A percentile compares a stretch with the other conserved stretches of the same genome.
Evolutionary conservation across 2,329 filamentous ascomycete species (phyloP).

Genomic region (Aaosphaeria pasadenensis): DNA sequence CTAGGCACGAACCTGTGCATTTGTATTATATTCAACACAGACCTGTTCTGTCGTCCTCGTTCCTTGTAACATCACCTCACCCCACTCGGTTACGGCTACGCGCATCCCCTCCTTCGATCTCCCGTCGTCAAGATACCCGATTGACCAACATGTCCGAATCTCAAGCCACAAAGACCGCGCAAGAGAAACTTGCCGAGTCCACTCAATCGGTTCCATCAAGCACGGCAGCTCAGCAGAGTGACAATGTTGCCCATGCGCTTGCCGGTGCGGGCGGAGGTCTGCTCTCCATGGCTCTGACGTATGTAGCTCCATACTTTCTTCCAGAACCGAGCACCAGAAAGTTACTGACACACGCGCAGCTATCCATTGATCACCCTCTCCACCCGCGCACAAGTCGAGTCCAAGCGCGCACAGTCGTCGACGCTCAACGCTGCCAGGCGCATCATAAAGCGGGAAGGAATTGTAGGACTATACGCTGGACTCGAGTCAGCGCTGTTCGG

Average conservation of each 20-base stretch:
- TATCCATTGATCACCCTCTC: constrained; percentile 97
- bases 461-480: constrained; percentile 85
- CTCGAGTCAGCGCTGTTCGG: constrained; percentile 93
- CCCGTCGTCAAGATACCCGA: constrained; percentile 1
- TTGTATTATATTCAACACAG: too few species aligned
- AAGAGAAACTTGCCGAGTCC: constrained; percentile 34
- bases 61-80: constrained; percentile 4
- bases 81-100: constrained; percentile 1
- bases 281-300: constrained; percentile 94
- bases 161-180: constrained; percentile 25
- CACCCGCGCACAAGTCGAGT: constrained; percentile 96
- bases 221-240: constrained; percentile 74
- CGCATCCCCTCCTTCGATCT: constrained; percentile 6
- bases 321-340: not conserved
- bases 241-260: constrained; percentile 94
- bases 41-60: not conserved
- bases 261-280: constrained; percentile 91
- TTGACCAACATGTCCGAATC: constrained; percentile 19
- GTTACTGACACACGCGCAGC: constrained; percentile 44
- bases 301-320: constrained; percentile 17
- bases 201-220: constrained; percentile 48
- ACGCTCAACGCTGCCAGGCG: constrained; percentile 78
- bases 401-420: constrained; percentile 81
- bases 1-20: too few species aligned
- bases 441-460: constrained; percentile 88